These are phyloP conservation scores for Xylariaceae sp. DNA, from an alignment of 2,329 filamentous ascomycete species.

Conservation along the genomic window DNA sequence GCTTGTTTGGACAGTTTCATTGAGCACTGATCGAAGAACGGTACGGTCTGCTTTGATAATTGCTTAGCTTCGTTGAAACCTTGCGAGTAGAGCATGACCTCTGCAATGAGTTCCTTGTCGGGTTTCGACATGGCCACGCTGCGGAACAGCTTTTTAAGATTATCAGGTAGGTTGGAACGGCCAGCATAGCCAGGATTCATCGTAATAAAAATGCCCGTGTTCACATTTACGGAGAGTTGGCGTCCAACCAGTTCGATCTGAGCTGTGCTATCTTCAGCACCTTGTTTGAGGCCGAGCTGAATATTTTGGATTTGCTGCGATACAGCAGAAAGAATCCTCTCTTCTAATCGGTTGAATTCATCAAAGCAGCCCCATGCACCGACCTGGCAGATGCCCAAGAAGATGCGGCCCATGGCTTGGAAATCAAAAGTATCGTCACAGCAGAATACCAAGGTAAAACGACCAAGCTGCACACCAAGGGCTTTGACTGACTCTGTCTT, in stretches of 20 bases:
- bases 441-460: slow-evolving; percentile 98
- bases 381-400: slow-evolving; percentile 97
- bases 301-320: slow-evolving; percentile 99
- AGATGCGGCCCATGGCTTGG: slow-evolving; percentile 98
- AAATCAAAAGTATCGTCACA: slow-evolving; percentile 99
- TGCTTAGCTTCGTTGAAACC: slow-evolving; percentile 95
- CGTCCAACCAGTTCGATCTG: slow-evolving; percentile 94
- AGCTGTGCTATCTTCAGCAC: slow-evolving; percentile 70
- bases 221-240: slow-evolving; percentile 80
- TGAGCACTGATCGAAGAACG: slow-evolving; percentile 93
- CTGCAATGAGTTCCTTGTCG: slow-evolving; percentile 97
- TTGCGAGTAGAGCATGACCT: slow-evolving; percentile 99
- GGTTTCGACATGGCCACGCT: slow-evolving; percentile 99
- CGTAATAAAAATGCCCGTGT: slow-evolving; percentile 98
- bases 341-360: slow-evolving; percentile 98
- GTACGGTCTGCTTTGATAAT: slow-evolving; percentile 90
- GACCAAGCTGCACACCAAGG: slow-evolving; percentile 88
- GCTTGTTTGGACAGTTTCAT: slow-evolving; percentile 84
- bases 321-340: slow-evolving; percentile 94
- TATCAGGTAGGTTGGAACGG: slow-evolving; percentile 95
- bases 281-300: slow-evolving; percentile 86
- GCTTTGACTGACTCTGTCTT: slow-evolving; percentile 99
- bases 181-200: slow-evolving; percentile 99
- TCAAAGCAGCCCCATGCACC: slow-evolving; percentile 99
- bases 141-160: slow-evolving; percentile 98